Base-by-base conservation (phyloP, 805 yeast genomes). In the Grigorovia jiainica region DNA sequence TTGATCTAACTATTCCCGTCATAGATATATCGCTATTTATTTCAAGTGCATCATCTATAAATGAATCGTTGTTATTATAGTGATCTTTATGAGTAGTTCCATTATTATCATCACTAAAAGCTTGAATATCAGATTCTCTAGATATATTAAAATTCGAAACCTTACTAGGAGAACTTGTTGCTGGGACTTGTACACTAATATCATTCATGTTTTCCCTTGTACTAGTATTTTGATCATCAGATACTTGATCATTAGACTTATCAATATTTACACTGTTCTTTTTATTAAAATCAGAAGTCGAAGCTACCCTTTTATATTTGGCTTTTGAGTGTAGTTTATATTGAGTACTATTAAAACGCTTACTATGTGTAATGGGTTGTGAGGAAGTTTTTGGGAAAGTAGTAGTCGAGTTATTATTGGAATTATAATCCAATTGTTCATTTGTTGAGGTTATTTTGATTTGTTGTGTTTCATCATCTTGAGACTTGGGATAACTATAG, bases 121-220 rank as follows among this genome's bases (percentile, higher is more conserved):
- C n/a, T 11, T n/a, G n/a, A n/a, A 18, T 20, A 18, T 18, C 7
- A 5, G 16, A 2, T 17, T 13, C 15, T 13, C 27, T 20, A 11
- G 32, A 17, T 7, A 11, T 3, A 4, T n/a, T 11, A 5, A 18
- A 5, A 27, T 36, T 11, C 11, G 18, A 27, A 6, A 19, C 33
- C 36, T 46, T 52, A 8, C 49, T 43, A 2, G 52, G 51, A 6
- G 57, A 50, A 27, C 54, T 54, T 17, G 55, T 52, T 32, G 47
- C 50, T 8, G 54, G 55, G 16, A 47, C 55, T 36, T 35, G n/a
- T 20, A 27, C n/a, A 11, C 31, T 27, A 27, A 15, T 27, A 13
- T 27, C 31, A 3, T 13, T 13, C 11, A 27, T 7, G n/a, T 27
- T 27, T 6, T 8, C 31, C 15, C n/a, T 27, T 13, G 3, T 10